phyloP scores from a whole-genome alignment of 108 stramenopile species.

The Halocafeteria seosinensis region DNA sequence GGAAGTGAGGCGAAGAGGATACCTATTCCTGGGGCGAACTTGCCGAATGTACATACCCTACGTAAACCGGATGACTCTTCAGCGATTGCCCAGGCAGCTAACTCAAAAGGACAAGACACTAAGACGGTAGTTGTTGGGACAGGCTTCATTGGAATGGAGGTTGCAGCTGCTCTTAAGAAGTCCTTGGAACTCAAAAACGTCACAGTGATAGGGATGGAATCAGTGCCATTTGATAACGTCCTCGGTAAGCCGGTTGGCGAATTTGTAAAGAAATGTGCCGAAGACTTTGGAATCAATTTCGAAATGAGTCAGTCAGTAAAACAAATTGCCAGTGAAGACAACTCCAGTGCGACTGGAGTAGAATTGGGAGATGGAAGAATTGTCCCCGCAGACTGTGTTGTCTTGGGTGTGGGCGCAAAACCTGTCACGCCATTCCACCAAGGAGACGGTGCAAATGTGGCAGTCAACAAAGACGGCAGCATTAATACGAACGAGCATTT shows the following conservation, averaged over 20 bases:
- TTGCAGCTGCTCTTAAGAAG: neutral
- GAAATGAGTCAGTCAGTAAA: neutral
- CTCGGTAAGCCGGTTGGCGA: neutral
- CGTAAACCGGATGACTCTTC: neutral
- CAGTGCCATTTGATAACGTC: neutral
- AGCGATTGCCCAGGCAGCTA: neutral
- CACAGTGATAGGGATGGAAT: neutral
- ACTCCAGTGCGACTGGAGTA: neutral
- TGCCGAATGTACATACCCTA: neutral
- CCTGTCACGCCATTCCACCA: neutral
- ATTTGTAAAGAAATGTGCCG: neutral
- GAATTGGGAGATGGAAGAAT: neutral
- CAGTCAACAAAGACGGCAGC: neutral
- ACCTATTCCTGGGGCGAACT: neutral
- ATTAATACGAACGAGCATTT: too few relatives aligned
- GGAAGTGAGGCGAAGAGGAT: neutral
- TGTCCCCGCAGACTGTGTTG: neutral
- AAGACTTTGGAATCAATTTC: neutral
- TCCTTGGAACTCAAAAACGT: neutral
- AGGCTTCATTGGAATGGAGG: slow-evolving; percentile 3
- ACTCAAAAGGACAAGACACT: neutral
- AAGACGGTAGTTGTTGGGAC: neutral
- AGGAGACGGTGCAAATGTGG: neutral
- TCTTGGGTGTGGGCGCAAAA: neutral
- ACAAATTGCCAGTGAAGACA: too few relatives aligned